Conservation (phyloP, 305 asterid genomes). For the Fraxinus platypoda region DNA sequence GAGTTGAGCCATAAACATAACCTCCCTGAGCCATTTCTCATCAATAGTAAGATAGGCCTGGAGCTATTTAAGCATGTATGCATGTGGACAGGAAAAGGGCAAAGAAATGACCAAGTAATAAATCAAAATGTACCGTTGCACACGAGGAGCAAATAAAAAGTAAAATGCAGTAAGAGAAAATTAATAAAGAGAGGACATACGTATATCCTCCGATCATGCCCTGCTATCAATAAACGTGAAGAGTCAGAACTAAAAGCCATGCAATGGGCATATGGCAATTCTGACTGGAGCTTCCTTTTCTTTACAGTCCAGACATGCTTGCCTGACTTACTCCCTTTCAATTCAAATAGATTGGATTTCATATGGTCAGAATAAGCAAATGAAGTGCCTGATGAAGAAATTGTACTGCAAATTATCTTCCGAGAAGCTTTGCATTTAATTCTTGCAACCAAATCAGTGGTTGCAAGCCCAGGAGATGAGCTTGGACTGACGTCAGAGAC, state of each 20-base stretch:
- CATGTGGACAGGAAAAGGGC: not conserved
- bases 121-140: not conserved
- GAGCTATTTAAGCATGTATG: not conserved
- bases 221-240: conserved; percentile 73
- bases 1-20: not conserved
- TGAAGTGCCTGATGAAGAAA: conserved; percentile 71
- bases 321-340: conserved; percentile 56
- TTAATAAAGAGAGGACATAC: conserved; percentile 41
- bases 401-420: conserved; percentile 88
- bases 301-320: conserved; percentile 57
- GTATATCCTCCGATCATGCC: conserved; percentile 78
- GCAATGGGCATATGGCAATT: conserved; percentile 82
- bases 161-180: not conserved
- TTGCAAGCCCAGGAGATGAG: conserved; percentile 57
- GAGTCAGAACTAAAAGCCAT: conserved; percentile 86
- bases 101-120: not conserved
- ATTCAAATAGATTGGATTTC: conserved; percentile 70
- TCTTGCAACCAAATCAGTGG: conserved; percentile 67
- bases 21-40: not conserved
- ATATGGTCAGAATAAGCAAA: conserved; percentile 88
- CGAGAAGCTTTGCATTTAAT: conserved; percentile 69
- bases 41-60: not conserved
- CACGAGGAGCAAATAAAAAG: not conserved
- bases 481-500: conserved; percentile 45
- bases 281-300: conserved; percentile 59